Base-by-base conservation (phyloP, 192 early-diverging fungal species). In the Paraglomus occultum region DNA sequence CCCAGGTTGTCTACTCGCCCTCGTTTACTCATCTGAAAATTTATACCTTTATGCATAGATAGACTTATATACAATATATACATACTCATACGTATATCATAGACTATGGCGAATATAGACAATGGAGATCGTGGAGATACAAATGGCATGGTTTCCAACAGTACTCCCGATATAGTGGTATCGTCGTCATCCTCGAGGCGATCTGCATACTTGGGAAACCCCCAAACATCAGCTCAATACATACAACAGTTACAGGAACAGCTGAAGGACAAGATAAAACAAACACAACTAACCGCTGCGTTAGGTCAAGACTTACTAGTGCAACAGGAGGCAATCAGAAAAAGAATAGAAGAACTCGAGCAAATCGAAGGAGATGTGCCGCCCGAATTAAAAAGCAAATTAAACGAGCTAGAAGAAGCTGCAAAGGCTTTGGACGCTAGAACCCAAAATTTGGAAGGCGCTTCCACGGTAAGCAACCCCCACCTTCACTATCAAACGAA, bases 181-280 rank as follows among this genome's bases (percentile, higher is more conserved):
- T 64, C 62, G n/a, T 47, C 62, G 9, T 64, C 49, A 11, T 53
- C 43, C 39, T n/a, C 57, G 8, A 49, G 64, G 15, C 50, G 64
- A 15, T 67, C 64, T 43, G 8, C 53, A 40, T 67, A 67, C 38
- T 1, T 40, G 6, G 54, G 18, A 10, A 57, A 57, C 20, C 17
- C 17, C 38, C 64, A 67, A 17, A 18, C 64, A 53, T 23, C 50
- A 7, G 64, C 14, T 1, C 50, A 10, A 22, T 20, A 55, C 45
- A 68, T 55, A 55, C 40, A 68, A 68, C 47, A 68, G 39, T 46
- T 68, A 57, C 66, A 68, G 48, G 53, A 68, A n/a, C 66, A 57
- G 46, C 14, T 68, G 46, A 52, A 45, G 10, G 66, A 69, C 22
- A 54, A 57, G 45, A 4, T 4, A 23, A 46, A 45, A 1, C 42